Evolutionary conservation across 345 rosid species (phyloP), one percentile per base, ranked within the genome.

Genomic region (Limnanthes douglasii): DNA sequence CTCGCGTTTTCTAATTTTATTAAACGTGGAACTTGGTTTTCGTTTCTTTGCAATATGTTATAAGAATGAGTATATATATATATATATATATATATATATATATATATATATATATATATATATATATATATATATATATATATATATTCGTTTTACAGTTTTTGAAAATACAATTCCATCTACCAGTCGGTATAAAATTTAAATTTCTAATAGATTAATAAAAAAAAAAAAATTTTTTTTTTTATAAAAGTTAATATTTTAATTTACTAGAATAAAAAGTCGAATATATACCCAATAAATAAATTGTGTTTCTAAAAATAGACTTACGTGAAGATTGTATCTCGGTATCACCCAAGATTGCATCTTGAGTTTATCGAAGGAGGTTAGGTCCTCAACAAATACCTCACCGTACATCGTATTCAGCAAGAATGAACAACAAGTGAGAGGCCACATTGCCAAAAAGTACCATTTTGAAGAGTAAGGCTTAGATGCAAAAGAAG

Each of bases 401-500:
- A 57, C 12, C 14, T n/a, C 41, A 19, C 39, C 43, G 26, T 45
- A 55, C 40, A 45, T 50, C 15, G 55, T 50, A 5, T 59, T 21
- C n/a, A 63, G 5, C 52, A 46, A 37, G 4, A 59, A 70, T 42
- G 38, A 31, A 9, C 45, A 4, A 4, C 71, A 31, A 1, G 73
- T 57, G 19, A 66, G 20, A 5, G 78, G 78, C 48, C 60, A 48
- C 56, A 66, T 48, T 21, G 54, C 24, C 39, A 54, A 50, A 5
- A 60, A 18, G 42, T 54, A 68, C 61, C 62, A 61, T 4, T 19
- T 36, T 0, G 67, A 48, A 5, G 57, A 26, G 11, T 50, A 19
- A 1, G 84, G 92, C 11, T 39, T 52, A 0, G 83, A 68, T 39
- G 90, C 77, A 12, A 73, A 37, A 23, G 57, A 59, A 14, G 75